Base-by-base conservation (phyloP, 2,329 filamentous ascomycete genomes). In the Hyphodiscus sp. region DNA sequence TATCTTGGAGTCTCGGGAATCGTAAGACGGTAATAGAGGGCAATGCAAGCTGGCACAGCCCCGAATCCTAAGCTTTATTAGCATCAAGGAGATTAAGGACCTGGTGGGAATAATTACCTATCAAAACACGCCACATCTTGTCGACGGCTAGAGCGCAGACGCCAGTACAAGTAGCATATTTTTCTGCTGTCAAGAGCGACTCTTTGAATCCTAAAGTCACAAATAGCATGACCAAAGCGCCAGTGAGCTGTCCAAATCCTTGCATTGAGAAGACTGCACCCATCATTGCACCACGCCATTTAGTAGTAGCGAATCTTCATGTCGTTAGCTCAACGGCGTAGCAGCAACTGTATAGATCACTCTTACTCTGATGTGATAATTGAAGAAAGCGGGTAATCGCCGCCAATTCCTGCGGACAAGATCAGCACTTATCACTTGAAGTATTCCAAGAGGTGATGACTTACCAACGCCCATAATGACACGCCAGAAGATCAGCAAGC, bases 1-100 rank as follows among this genome's bases (percentile, higher is more conserved):
- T 94, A 95, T 20, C 89, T 86, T 49, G 89, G 89, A 29, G 89
- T 92, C 72, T 95, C 89, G 23, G 89, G 89, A 60, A 95, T 92
- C 49, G 89, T 94, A 2, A 94, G 74, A 63, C 86, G 84, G 64
- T 84, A 94, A 75, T 94, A 94, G 15, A 95, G 80, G 18, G 89
- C 89, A 58, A 91, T 82, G 67, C 83, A 88, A 30, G 85, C 89
- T 1, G 89, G 88, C 11, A 92, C 81, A 43, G 86, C 87, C 60
- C 89, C 89, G 64, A 91, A 87, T 10, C 61, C 63, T n/a, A n/a
- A n/a, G n/a, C n/a, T n/a, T n/a, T n/a, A n/a, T n/a, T n/a, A n/a
- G n/a, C n/a, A n/a, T n/a, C n/a, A n/a, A n/a, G n/a, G n/a, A n/a
- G n/a, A n/a, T n/a, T n/a, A n/a, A n/a, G n/a, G n/a, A n/a, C n/a